These are phyloP conservation scores for Erucastrum elatum DNA, from an alignment of 345 rosid species.

Conservation along the genomic window DNA sequence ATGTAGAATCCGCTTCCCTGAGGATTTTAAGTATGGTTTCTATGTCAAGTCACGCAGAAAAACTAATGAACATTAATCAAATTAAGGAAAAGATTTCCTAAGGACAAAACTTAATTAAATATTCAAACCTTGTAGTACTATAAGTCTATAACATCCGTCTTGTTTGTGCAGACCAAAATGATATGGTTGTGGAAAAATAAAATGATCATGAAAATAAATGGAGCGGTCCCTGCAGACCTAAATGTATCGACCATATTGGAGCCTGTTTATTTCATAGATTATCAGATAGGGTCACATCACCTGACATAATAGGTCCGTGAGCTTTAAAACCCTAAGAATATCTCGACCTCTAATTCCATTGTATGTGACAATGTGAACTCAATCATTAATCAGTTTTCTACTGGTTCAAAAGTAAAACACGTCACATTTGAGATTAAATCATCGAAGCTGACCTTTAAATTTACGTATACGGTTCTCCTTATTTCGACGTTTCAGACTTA, in stretches of 20 bases:
- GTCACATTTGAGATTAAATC: neutral
- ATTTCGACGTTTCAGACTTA: neutral
- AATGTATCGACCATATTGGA: neutral
- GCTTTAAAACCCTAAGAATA: neutral
- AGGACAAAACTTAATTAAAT: neutral
- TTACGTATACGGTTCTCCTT: neutral
- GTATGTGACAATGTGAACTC: conserved; percentile 2
- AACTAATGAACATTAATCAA: neutral
- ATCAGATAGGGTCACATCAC: conserved; percentile 1
- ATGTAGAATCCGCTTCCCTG: neutral
- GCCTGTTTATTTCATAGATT: neutral
- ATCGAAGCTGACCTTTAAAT: neutral
- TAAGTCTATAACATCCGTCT: neutral
- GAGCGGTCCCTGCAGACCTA: neutral
- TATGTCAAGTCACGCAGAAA: neutral
- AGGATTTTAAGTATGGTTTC: neutral
- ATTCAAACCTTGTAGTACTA: neutral
- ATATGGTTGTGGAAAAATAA: neutral
- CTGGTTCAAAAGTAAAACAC: neutral
- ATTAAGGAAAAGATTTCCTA: neutral
- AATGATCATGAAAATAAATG: neutral
- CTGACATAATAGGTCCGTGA: neutral
- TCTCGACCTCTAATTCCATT: neutral
- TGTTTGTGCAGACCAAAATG: neutral
- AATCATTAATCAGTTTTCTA: neutral